Evolutionary conservation across 2,329 filamentous ascomycete genomes (phyloP), one percentile per base, ranked within the genome.

Genomic region (Mycosphaerella sp.): DNA sequence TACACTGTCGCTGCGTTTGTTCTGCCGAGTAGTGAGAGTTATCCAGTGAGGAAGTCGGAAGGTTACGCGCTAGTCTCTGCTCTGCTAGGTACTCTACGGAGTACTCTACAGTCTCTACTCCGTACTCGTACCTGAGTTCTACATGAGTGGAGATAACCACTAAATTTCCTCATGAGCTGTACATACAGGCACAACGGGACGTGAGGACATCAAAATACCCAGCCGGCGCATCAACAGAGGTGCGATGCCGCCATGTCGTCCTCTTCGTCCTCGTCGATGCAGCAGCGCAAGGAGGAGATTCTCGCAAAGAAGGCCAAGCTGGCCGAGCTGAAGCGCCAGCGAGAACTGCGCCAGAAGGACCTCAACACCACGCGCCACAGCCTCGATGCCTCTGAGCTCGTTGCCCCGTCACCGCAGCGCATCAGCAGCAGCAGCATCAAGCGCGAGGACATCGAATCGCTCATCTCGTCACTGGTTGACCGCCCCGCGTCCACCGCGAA

Each of bases 271-370:
- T 67, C 66, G 27, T 64, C 66, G 27, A 53, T 65, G 16, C 85
- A 82, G 69, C 75, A 90, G 78, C 86, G 90, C 64, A 86, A 89
- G 75, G 89, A 95, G 76, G 93, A 98, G 76, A 95, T 98, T 62
- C 77, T 93, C 63, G 90, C 89, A 62, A 98, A 98, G 75, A 91
- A 88, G 77, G 91, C 90, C 57, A 96, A 93, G 77, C 88, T 98
- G 64, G 90, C 88, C 44, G 93, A 97, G 78, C 80, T 98, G 59
- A 96, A 95, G 75, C 82, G 87, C 56, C 89, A 96, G 73, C 82
- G 93, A 63, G 89, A 94, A 69, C 75, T 91, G 62, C 81, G 90
- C 53, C 81, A 87, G 58, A 87, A 80, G 67, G 87, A 94, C 68
- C 82, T 87, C 62, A 81, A 78, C 53, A 79, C 79, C 56, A 82